Conservation (phyloP, 805 yeast genomes). For the Nakazawaea wyomingensis region DNA sequence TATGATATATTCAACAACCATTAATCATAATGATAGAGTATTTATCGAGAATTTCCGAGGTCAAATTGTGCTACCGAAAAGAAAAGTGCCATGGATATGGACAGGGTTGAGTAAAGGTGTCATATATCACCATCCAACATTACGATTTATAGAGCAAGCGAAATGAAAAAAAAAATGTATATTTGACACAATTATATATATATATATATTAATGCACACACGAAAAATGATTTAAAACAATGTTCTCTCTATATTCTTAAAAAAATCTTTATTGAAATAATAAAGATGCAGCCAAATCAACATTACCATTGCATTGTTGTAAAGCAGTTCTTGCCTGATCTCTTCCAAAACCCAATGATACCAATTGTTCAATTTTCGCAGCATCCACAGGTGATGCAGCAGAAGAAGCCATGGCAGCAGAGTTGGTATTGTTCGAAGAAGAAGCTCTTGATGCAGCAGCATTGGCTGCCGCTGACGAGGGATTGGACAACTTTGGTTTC, state of each 20-base stretch:
- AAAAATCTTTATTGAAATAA: slow-evolving; percentile 45
- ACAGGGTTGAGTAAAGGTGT: slow-evolving; percentile 55
- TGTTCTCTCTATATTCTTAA: too few species aligned
- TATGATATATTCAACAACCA: slow-evolving; percentile 65
- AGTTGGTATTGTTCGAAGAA: too few species aligned
- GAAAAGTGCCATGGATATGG: slow-evolving; percentile 62
- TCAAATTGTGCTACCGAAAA: slow-evolving; percentile 48
- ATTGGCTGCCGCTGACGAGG: slow-evolving; percentile 14
- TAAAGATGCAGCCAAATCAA: slow-evolving; percentile 81
- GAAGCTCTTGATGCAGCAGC: slow-evolving; percentile 18
- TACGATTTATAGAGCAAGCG: slow-evolving; percentile 24
- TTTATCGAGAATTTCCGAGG: slow-evolving; percentile 80
- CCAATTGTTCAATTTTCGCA: slow-evolving; percentile 37
- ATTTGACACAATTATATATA: too few species aligned
- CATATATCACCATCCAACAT: slow-evolving; percentile 50
- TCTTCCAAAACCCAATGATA: slow-evolving; percentile 67
- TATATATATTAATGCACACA: too few species aligned
- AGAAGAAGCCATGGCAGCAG: slow-evolving; percentile 13
- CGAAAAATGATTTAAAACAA: too few species aligned
- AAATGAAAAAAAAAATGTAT: too few species aligned
- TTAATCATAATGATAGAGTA: slow-evolving; percentile 75
- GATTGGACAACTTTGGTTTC: slow-evolving; percentile 10
- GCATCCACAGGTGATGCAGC: slow-evolving; percentile 19
- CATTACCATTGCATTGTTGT: slow-evolving; percentile 63
- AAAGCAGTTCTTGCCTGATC: slow-evolving; percentile 63